Evolutionary conservation across 345 rosid species (phyloP).

Genomic region (Citrus cavaleriei): DNA sequence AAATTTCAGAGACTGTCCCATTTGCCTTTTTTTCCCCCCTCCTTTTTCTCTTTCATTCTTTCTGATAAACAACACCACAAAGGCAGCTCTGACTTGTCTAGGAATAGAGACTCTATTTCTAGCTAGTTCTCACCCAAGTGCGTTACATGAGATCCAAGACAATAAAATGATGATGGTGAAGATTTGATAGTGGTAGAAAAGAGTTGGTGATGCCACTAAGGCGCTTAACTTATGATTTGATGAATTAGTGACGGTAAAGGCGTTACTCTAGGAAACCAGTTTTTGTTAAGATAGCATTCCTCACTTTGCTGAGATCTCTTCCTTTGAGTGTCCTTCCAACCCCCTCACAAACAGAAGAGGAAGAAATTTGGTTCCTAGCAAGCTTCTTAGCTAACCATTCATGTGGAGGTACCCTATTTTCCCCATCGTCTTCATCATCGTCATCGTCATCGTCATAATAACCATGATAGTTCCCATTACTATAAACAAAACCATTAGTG

Average conservation of each 20-base stretch:
- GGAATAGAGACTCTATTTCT: background rate
- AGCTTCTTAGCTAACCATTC: slow-evolving; percentile 92
- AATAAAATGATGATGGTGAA: slow-evolving; percentile 27
- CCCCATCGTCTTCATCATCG: slow-evolving; percentile 30
- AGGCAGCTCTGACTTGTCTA: slow-evolving; percentile 23
- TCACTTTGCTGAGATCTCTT: slow-evolving; percentile 91
- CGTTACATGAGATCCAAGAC: slow-evolving; percentile 26
- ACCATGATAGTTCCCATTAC: slow-evolving; percentile 16
- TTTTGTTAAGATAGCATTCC: slow-evolving; percentile 80
- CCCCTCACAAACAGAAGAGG: slow-evolving; percentile 90
- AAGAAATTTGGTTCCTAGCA: slow-evolving; percentile 73
- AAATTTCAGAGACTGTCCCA: slow-evolving; percentile 27
- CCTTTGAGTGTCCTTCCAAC: slow-evolving; percentile 95
- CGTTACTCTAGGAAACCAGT: slow-evolving; percentile 84
- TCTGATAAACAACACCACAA: slow-evolving; percentile 17
- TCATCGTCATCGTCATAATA: slow-evolving; percentile 18
- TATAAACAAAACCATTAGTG: background rate
- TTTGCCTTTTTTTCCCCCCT: background rate
- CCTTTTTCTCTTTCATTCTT: background rate
- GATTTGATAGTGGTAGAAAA: slow-evolving; percentile 25
- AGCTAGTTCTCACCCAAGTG: background rate
- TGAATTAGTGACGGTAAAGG: slow-evolving; percentile 10
- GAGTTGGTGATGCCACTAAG: background rate
- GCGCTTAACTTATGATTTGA: background rate
- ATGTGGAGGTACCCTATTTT: slow-evolving; percentile 77